Base-by-base conservation (phyloP, 805 yeast species). In the Yarrowia hollandica region DNA sequence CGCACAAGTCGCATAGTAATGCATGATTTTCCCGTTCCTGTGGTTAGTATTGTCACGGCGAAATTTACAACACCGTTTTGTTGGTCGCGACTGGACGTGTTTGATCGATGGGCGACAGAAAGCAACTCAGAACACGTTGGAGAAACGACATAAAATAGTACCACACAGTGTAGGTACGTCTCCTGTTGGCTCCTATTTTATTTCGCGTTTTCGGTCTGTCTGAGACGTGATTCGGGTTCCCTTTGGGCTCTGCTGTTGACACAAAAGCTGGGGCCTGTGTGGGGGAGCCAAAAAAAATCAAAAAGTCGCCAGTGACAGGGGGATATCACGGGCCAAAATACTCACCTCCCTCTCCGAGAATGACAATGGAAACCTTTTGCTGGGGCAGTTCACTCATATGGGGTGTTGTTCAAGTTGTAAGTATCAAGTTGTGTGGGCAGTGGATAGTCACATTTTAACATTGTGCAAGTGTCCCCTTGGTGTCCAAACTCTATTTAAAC, bases 311-410 rank as follows among this genome's bases (percentile, higher is more conserved):
- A 25, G 16, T n/a, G 26, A 4, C 23, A n/a, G n/a, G n/a, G n/a
- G n/a, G n/a, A n/a, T n/a, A 12, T n/a, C 12, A 30, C 30, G 8
- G 15, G 3, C 46, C 9, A 22, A 6, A 9, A 14, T 10, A 38
- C 68, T 22, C 60, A 68, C 72, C 72, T 60, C 72, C 72, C 38
- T 69, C 72, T 48, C 72, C 72, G 34, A 69, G 67, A 41, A 69
- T 66, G 35, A 66, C 72, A 37, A 69, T 62, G 16, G 69, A 62
- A 48, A 69, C 62, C 56, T 62, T 63, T 48, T 62, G 59, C 28
- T 42, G 58, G 33, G 42, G 58, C 15, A 35, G 58, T 48, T 48
- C 55, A 33, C 55, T 48, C 55, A 48, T 48, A 33, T 26, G 39
- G 39, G 25, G 35, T 31, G 39, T 31, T 31, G 38, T 48, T 48